Base-by-base conservation (phyloP, 345 rosid species). In the Eucalyptus erythrocorys region DNA sequence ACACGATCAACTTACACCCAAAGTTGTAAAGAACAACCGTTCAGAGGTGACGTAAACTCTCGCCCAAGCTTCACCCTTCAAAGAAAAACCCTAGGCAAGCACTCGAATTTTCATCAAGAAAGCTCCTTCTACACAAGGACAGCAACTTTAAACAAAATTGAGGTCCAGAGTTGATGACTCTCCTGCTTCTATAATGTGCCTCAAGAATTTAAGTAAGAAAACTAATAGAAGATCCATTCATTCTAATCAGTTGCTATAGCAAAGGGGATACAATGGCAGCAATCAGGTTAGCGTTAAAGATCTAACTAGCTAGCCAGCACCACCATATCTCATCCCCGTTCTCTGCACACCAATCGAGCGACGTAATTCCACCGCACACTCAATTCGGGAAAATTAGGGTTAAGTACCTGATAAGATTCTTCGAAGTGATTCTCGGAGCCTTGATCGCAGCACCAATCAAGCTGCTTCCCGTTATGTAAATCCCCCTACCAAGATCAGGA, bases 371-470 rank as follows among this genome's bases (percentile, higher is more conserved):
- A 48, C 48, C 11, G 27, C 48, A 15, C 37, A 26, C 86, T 27
- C 57, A 40, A 42, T 49, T 50, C 24, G 43, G 24, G 27, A 16
- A 87, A 87, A 27, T n/a, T 13, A 50, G 85, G 48, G 61, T 48
- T 3, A 55, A 17, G 21, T 88, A 95, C 99, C 99, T 97, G 92
- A 96, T 97, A 87, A 98, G 99, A 94, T 96, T 97, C 93, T 97
- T 97, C 37, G 99, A 97, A 88, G 99, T 97, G 59, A 97, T 97
- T 57, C 99, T 98, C 27, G 99, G 99, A 90, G 99, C 99, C 93
- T 97, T 97, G 43, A 97, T 95, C 16, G 99, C 99, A 48, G 99
- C 99, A 87, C 99, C 99, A 85, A 97, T 98, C 94, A 98, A 95
- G 93, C 99, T 98, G 92, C 99, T 97, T 50, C 99, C 99, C 6